These are phyloP conservation scores for Cercospora nicotianae DNA, from an alignment of 2,329 filamentous ascomycete genomes.

Conservation along the genomic window DNA sequence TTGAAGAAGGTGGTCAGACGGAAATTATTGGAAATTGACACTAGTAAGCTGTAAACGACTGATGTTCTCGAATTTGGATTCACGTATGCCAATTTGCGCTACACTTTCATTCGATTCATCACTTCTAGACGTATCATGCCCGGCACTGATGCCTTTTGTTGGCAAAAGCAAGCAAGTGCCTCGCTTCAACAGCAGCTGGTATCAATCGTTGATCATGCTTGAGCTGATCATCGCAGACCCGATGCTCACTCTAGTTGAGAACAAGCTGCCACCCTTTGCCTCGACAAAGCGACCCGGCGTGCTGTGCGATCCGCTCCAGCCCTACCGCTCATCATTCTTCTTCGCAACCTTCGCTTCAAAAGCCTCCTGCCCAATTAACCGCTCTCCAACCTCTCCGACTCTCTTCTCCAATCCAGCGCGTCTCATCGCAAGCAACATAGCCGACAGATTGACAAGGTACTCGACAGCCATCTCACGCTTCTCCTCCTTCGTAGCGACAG, in stretches of 20 bases:
- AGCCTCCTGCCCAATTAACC: not conserved
- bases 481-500: not conserved
- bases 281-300: too few relatives aligned
- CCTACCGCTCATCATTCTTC: not conserved
- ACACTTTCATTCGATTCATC: not conserved
- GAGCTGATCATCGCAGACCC: too few relatives aligned
- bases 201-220: too few relatives aligned
- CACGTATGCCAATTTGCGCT: not conserved
- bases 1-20: conserved; percentile 1
- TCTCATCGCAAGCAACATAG: not conserved
- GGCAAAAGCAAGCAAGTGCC: not conserved
- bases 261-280: too few relatives aligned
- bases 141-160: not conserved
- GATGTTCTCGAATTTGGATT: too few relatives aligned
- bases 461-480: not conserved
- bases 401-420: not conserved
- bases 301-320: too few relatives aligned
- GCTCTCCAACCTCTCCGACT: not conserved
- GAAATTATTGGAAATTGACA: not conserved
- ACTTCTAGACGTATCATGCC: not conserved
- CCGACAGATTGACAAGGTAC: not conserved
- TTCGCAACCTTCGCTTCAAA: not conserved
- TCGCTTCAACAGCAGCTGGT: too few relatives aligned
- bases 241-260: too few relatives aligned
- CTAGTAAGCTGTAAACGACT: too few relatives aligned